Conservation (phyloP, 176 grass and related monocot species). For the Musa itinerans region DNA sequence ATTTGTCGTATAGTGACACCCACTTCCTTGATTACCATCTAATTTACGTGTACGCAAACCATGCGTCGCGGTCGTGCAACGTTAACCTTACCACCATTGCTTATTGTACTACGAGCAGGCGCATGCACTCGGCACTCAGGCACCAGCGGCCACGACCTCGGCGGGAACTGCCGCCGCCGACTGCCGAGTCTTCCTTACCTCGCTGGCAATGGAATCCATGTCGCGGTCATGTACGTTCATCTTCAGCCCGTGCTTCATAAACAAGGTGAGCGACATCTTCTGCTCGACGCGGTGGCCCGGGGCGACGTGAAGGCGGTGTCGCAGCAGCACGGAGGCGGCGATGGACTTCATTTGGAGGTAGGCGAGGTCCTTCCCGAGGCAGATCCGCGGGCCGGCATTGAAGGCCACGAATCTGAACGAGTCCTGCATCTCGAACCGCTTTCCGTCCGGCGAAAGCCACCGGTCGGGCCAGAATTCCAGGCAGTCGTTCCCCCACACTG, state of each 20-base stretch:
- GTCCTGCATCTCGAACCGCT: slow-evolving; percentile 7
- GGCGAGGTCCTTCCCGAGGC: slow-evolving; percentile 18
- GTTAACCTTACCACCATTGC: too few species aligned
- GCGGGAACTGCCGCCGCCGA: neutral
- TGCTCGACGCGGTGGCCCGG: slow-evolving; percentile 76
- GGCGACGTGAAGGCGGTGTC: slow-evolving; percentile 1
- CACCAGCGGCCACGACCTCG: neutral
- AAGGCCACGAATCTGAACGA: slow-evolving; percentile 20
- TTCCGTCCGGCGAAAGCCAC: slow-evolving; percentile 16
- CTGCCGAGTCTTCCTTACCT: neutral
- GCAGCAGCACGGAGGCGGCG: slow-evolving; percentile 10
- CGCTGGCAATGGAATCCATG: neutral
- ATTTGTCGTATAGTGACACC: too few species aligned
- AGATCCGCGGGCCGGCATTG: slow-evolving; percentile 16
- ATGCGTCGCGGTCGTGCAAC: too few species aligned
- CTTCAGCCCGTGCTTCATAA: slow-evolving; percentile 71
- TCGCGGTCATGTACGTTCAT: slow-evolving; percentile 10
- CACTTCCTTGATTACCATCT: too few species aligned
- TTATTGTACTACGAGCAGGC: too few species aligned
- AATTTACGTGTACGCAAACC: too few species aligned
- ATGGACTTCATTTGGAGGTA: slow-evolving; percentile 24
- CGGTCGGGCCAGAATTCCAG: slow-evolving; percentile 15
- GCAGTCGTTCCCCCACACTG: slow-evolving; percentile 20
- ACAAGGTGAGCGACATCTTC: slow-evolving; percentile 98
- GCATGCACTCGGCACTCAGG: neutral